These are phyloP conservation scores for Rhododendron kiyosumense DNA, from an alignment of 148 eudicot species.

Conservation along the genomic window DNA sequence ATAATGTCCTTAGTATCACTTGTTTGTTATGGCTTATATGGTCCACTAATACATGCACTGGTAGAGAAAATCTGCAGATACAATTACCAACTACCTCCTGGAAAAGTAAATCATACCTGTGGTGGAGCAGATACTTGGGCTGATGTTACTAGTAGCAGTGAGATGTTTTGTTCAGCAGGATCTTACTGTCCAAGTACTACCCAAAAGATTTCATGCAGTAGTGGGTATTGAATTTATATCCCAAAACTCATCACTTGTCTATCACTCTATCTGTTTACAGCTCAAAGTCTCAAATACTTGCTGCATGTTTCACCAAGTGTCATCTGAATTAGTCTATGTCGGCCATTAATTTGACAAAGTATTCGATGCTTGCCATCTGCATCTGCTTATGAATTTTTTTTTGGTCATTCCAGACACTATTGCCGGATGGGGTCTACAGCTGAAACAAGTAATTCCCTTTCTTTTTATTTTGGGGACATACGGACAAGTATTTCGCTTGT, in stretches of 20 bases:
- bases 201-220: constrained; percentile 41
- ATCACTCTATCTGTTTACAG: not conserved
- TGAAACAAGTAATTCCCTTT: constrained; percentile 27
- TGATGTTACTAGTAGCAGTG: constrained; percentile 44
- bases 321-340: not conserved
- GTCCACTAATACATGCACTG: constrained; percentile 18
- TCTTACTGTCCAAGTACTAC: constrained; percentile 76
- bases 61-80: constrained; percentile 52
- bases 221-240: constrained; percentile 52
- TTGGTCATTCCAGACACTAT: constrained; percentile 53
- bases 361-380: constrained; percentile 1
- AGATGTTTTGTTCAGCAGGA: constrained; percentile 83
- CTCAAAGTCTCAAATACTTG: not conserved
- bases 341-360: not conserved
- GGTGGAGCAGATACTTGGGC: constrained; percentile 96
- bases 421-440: constrained; percentile 79
- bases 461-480: not conserved
- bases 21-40: constrained; percentile 15
- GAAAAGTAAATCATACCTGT: constrained; percentile 67
- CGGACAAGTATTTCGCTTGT: not conserved
- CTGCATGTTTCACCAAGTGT: not conserved
- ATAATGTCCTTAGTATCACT: not conserved
- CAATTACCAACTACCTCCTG: constrained; percentile 77
- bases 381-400: constrained; percentile 8
- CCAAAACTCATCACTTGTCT: constrained; percentile 8